phyloP scores from a whole-genome alignment of 345 rosid genomes.

The Conringia planisiliqua region DNA sequence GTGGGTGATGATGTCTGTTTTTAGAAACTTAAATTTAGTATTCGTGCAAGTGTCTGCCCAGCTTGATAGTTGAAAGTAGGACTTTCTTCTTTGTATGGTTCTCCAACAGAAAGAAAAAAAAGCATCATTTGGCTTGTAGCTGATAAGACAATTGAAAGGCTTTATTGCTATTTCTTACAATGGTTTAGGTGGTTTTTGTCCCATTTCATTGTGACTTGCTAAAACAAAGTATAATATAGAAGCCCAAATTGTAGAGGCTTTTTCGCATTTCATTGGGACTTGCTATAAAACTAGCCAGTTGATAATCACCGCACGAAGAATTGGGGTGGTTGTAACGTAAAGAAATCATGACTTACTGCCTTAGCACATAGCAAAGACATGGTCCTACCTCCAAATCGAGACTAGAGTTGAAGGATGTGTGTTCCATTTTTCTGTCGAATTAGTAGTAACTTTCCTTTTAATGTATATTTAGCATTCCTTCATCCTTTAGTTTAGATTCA shows the following conservation, averaged over 20 bases:
- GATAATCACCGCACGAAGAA: background rate
- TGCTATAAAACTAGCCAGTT: background rate
- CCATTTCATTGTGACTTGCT: background rate
- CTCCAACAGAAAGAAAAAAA: background rate
- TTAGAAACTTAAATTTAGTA: background rate
- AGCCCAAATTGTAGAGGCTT: no score
- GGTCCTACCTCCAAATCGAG: no score
- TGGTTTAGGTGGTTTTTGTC: background rate
- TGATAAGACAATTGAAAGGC: background rate
- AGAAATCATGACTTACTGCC: background rate
- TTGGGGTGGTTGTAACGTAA: no score
- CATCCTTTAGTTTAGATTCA: background rate
- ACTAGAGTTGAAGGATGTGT: no score
- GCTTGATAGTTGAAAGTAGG: background rate
- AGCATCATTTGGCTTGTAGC: background rate
- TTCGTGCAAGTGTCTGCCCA: conserved; percentile 1
- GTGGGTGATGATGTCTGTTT: background rate
- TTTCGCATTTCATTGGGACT: background rate
- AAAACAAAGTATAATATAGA: background rate
- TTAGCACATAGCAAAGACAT: background rate
- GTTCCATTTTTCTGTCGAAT: no score
- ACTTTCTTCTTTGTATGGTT: background rate
- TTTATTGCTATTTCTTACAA: background rate
- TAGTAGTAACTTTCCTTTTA: no score
- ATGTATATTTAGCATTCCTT: background rate